Evolutionary conservation across 192 early-diverging fungal genomes (phyloP).

Genomic region (Bifiguratus adelaidae): DNA sequence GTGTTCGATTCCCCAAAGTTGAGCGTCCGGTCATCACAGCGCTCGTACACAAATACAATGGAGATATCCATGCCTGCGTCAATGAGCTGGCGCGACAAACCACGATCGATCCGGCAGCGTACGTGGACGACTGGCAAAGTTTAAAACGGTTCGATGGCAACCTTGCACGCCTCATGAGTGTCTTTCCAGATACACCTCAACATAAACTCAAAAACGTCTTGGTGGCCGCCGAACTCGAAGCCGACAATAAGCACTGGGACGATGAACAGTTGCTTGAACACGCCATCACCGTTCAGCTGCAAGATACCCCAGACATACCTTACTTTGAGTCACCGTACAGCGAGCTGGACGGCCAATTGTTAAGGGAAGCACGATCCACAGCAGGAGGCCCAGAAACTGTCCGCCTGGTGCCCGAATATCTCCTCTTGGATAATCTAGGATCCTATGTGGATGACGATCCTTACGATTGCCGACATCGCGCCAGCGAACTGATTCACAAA

Average conservation of each 20-base stretch:
- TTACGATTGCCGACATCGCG: slow-evolving; percentile 26
- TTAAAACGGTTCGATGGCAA: slow-evolving; percentile 13
- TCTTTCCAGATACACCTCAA: slow-evolving; percentile 23
- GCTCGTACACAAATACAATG: slow-evolving; percentile 4
- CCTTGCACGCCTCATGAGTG: slow-evolving; percentile 12
- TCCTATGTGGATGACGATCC: slow-evolving; percentile 38
- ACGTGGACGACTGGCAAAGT: slow-evolving; percentile 4
- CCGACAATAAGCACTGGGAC: slow-evolving; percentile 10
- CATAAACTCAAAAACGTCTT: slow-evolving; percentile 22
- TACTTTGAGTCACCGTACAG: slow-evolving; percentile 3
- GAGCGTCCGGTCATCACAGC: background rate
- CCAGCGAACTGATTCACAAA: slow-evolving; percentile 15
- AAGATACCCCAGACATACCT: slow-evolving; percentile 5
- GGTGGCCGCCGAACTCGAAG: slow-evolving; percentile 22
- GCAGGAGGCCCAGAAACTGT: too few relatives aligned
- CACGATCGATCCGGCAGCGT: background rate
- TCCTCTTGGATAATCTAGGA: slow-evolving; percentile 16
- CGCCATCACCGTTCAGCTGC: slow-evolving; percentile 27
- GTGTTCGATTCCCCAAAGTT: slow-evolving; percentile 4
- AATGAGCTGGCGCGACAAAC: background rate
- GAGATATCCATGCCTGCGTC: slow-evolving; percentile 10
- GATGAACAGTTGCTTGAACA: slow-evolving; percentile 14
- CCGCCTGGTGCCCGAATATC: slow-evolving; percentile 25
- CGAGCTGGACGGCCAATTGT: slow-evolving; percentile 4
- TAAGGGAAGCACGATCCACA: slow-evolving; percentile 1